A percentile compares a stretch with the other conserved stretches of the same genome.
Conservation (phyloP, 352 stramenopile genomes). For the Globisporangium takayamanum region DNA sequence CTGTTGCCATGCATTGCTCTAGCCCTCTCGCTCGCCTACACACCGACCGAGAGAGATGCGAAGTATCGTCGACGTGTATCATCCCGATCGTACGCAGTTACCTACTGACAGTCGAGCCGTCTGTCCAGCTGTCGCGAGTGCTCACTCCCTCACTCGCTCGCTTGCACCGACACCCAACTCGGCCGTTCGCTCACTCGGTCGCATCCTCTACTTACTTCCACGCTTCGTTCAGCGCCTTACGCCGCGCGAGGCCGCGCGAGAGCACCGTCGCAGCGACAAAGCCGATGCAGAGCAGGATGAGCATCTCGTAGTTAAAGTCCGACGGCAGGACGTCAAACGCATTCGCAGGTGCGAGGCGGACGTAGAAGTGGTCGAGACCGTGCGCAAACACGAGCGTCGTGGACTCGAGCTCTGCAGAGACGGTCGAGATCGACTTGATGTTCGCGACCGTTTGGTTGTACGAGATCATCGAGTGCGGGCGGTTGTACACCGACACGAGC, state of each 20-base stretch:
- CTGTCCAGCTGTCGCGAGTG: background rate
- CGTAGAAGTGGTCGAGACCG: constrained; percentile 93
- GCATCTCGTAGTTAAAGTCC: constrained; percentile 93
- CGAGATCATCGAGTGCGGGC: constrained; percentile 82
- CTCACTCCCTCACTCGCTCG: constrained; percentile 1
- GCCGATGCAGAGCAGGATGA: constrained; percentile 87
- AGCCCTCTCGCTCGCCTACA: background rate
- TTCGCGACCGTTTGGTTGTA: constrained; percentile 90
- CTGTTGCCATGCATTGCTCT: background rate
- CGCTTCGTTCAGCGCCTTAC: constrained; percentile 71
- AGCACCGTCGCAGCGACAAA: constrained; percentile 78
- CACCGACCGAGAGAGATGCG: too few species aligned
- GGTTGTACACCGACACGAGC: constrained; percentile 85
- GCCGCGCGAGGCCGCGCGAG: constrained; percentile 52
- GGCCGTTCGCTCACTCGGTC: background rate
- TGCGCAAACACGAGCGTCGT: constrained; percentile 92
- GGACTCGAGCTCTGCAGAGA: constrained; percentile 90
- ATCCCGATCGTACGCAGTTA: background rate
- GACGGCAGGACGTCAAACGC: constrained; percentile 95
- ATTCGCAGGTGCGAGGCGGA: constrained; percentile 89
- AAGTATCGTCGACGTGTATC: too few species aligned
- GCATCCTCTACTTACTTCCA: constrained; percentile 59
- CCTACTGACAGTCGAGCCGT: background rate
- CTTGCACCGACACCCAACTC: background rate
- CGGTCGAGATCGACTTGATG: constrained; percentile 57